Conservation (phyloP, 352 stramenopile species). For the Phytopythium helicoides region DNA sequence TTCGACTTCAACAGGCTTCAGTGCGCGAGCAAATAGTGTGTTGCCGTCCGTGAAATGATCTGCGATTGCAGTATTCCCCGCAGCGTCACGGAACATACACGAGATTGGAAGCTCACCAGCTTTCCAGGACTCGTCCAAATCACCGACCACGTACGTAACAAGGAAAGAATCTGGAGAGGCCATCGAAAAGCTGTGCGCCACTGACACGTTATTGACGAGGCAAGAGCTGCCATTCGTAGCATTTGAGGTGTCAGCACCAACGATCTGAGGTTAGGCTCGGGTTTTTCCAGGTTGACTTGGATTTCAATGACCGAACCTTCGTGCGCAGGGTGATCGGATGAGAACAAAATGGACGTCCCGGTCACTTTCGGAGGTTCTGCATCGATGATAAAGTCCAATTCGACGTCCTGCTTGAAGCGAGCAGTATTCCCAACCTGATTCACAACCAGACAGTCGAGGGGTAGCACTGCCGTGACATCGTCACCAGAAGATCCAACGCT, state of each 20-base stretch:
- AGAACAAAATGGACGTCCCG: conserved; percentile 50
- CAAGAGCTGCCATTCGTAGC: conserved; percentile 23
- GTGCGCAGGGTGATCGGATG: conserved; percentile 54
- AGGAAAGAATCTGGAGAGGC: conserved; percentile 43
- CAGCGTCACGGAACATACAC: conserved; percentile 47
- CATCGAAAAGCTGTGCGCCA: conserved; percentile 46
- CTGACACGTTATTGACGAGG: conserved; percentile 60
- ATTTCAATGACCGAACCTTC: conserved; percentile 67
- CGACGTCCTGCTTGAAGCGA: conserved; percentile 31
- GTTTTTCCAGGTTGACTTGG: conserved; percentile 41
- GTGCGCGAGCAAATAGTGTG: conserved; percentile 55
- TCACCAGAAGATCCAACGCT: conserved; percentile 17
- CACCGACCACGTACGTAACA: conserved; percentile 60
- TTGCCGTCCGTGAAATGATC: conserved; percentile 63
- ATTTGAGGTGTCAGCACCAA: neutral
- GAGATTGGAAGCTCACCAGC: conserved; percentile 47
- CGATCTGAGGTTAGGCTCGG: conserved; percentile 28
- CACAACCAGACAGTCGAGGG: conserved; percentile 35
- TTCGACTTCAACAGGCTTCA: conserved; percentile 61
- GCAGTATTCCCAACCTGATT: conserved; percentile 42
- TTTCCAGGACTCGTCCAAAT: conserved; percentile 52
- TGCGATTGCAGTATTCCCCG: conserved; percentile 49
- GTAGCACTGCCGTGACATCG: conserved; percentile 20
- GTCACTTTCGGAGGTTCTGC: conserved; percentile 36
- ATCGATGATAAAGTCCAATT: conserved; percentile 56